Evolutionary conservation across 371 early-diverging fungal species (phyloP).

Genomic region (Lichtheimia ornata): DNA sequence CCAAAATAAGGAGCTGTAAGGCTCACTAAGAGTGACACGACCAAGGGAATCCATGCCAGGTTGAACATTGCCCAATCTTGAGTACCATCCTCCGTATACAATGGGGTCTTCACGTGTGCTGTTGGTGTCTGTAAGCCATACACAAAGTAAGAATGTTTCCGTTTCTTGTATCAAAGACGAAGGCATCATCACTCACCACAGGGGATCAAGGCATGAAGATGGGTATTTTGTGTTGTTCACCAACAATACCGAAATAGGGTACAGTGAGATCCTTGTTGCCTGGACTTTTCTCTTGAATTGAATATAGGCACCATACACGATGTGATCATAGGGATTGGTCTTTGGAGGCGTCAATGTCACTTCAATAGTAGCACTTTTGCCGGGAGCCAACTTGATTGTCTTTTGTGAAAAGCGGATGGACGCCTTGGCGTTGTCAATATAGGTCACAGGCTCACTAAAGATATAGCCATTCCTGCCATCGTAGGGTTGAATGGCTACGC

Average conservation of each 20-base stretch:
- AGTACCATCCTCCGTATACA: slow-evolving; percentile 11
- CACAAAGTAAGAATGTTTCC: slow-evolving; percentile 17
- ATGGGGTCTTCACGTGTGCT: slow-evolving; percentile 13
- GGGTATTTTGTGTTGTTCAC: slow-evolving; percentile 36
- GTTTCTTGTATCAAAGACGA: not conserved
- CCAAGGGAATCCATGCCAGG: slow-evolving; percentile 4
- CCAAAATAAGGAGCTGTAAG: slow-evolving; percentile 12
- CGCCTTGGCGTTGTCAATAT: slow-evolving; percentile 19
- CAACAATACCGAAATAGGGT: slow-evolving; percentile 57
- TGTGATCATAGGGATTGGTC: slow-evolving; percentile 21
- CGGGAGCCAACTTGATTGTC: slow-evolving; percentile 31
- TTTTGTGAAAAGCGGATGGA: slow-evolving; percentile 28
- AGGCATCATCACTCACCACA: slow-evolving; percentile 9
- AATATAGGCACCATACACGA: slow-evolving; percentile 34
- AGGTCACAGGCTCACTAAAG: slow-evolving; percentile 16
- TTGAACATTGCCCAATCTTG: slow-evolving; percentile 19
- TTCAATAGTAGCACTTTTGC: slow-evolving; percentile 33
- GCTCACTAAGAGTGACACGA: slow-evolving; percentile 16
- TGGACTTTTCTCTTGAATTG: slow-evolving; percentile 18
- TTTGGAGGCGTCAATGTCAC: slow-evolving; percentile 44
- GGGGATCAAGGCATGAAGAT: slow-evolving; percentile 14
- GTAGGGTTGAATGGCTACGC: slow-evolving; percentile 37
- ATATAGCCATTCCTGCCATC: slow-evolving; percentile 19
- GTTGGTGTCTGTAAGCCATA: slow-evolving; percentile 16
- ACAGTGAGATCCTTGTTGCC: slow-evolving; percentile 20